Conservation (phyloP, 192 early-diverging fungal species). For the Umbelopsis sp. region DNA sequence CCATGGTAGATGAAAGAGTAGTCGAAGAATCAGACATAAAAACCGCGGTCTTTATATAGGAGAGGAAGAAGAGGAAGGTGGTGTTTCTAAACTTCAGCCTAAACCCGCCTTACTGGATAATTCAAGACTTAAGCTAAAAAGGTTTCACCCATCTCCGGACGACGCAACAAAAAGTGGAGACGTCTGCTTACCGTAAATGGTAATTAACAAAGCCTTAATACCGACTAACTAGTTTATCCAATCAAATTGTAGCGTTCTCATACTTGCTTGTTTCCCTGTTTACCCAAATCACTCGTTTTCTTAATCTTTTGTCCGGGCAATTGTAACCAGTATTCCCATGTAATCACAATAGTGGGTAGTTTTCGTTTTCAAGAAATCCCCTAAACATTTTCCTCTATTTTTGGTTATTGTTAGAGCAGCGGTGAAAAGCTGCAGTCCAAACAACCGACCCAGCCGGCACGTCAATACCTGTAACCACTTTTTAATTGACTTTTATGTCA, state of each 20-base stretch:
- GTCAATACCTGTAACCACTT: not conserved
- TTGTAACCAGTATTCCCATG: no score
- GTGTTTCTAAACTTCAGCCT: not conserved
- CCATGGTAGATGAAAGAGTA: conserved; percentile 3
- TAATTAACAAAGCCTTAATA: conserved; percentile 7
- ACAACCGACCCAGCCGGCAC: no score
- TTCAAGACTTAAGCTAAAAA: not conserved
- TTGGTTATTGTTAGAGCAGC: no score
- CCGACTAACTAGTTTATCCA: not conserved
- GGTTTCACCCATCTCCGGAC: conserved; percentile 9
- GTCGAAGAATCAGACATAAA: no score
- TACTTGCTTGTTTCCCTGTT: not conserved
- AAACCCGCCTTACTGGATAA: no score
- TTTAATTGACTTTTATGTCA: conserved; percentile 14
- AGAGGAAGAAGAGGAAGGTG: not conserved
- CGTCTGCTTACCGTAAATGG: conserved; percentile 3
- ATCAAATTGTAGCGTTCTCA: not conserved
- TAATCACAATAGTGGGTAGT: no score
- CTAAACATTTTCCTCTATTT: no score
- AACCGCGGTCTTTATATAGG: no score
- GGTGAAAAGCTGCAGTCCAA: no score
- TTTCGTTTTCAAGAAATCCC: no score
- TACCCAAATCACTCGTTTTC: not conserved
- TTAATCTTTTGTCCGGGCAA: no score
- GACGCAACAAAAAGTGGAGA: not conserved